phyloP scores from a whole-genome alignment of 2,329 filamentous ascomycete species.

The Apiospora marii region DNA sequence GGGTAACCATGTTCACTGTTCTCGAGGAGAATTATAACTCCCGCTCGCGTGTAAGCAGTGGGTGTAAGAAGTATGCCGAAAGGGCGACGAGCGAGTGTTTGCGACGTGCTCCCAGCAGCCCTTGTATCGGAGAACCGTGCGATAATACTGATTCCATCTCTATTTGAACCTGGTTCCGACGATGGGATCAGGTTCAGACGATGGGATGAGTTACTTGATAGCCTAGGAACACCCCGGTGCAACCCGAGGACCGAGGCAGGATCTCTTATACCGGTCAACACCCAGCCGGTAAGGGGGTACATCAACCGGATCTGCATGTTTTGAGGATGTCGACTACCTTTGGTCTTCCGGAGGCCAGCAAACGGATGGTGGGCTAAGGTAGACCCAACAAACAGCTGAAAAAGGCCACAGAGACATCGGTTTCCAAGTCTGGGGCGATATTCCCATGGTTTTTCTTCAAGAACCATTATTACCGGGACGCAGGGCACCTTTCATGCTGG shows the following conservation, averaged over 20 bases:
- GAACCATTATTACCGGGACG: not conserved
- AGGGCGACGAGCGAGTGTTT: not conserved
- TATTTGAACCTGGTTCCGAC: not conserved
- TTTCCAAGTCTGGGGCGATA: not conserved
- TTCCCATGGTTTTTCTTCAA: not conserved
- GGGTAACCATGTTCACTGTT: too few relatives aligned
- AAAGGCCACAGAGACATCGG: not conserved
- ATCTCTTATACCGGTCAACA: not conserved
- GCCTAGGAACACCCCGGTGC: not conserved
- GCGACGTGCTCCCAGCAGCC: not conserved
- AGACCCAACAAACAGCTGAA: not conserved
- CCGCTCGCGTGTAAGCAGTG: not conserved
- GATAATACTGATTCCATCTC: not conserved
- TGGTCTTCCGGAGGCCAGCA: not conserved
- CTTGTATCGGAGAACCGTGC: not conserved
- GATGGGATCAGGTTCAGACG: not conserved
- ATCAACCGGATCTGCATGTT: not conserved
- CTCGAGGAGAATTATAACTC: not conserved
- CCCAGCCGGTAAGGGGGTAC: not conserved
- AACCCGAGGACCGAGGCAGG: not conserved
- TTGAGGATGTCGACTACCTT: not conserved
- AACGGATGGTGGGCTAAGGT: not conserved
- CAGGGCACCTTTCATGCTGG: not conserved
- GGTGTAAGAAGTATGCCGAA: not conserved
- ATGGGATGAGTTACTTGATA: not conserved